These are phyloP conservation scores for Porpolomopsis calyptriformis DNA, from an alignment of 768 basidiomycete species.

Conservation along the genomic window DNA sequence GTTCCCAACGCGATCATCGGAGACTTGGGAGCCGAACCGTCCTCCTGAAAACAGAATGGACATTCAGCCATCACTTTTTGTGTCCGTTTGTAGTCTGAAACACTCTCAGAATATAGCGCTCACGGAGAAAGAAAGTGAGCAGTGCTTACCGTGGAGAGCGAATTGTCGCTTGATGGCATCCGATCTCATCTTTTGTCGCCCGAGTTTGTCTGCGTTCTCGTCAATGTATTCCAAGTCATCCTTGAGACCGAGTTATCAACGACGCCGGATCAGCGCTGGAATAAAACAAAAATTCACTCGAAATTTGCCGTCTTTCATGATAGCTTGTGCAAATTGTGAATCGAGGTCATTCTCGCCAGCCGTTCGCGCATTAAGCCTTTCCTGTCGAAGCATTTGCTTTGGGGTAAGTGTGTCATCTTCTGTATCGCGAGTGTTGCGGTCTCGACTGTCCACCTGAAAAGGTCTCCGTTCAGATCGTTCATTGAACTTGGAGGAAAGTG, in stretches of 20 bases:
- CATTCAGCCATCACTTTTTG: conserved; percentile 83
- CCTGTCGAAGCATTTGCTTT: conserved; percentile 88
- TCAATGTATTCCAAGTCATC: conserved; percentile 92
- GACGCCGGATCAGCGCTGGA: neutral
- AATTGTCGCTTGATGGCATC: conserved; percentile 97
- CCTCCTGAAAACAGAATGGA: conserved; percentile 85
- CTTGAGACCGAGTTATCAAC: conserved; percentile 24
- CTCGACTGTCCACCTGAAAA: no score
- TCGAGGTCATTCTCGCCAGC: conserved; percentile 89
- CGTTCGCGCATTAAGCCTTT: conserved; percentile 80
- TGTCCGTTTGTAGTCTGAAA: conserved; percentile 83
- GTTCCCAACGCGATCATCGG: conserved; percentile 88
- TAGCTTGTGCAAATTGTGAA: conserved; percentile 76
- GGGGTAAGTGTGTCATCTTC: conserved; percentile 58
- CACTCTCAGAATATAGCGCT: neutral
- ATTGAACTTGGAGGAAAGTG: conserved; percentile 4
- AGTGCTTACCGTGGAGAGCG: conserved; percentile 71
- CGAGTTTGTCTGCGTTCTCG: conserved; percentile 89
- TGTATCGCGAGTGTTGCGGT: neutral
- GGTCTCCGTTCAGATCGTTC: no score
- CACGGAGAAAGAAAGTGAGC: neutral
- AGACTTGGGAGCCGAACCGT: conserved; percentile 80
- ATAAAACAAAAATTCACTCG: conserved; percentile 33
- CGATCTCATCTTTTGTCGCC: conserved; percentile 88
- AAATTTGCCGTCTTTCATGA: conserved; percentile 83